A percentile compares a stretch with the other conserved stretches of the same genome.
Conservation (phyloP, 2,329 filamentous ascomycete genomes). For the Penicillium paneum region DNA sequence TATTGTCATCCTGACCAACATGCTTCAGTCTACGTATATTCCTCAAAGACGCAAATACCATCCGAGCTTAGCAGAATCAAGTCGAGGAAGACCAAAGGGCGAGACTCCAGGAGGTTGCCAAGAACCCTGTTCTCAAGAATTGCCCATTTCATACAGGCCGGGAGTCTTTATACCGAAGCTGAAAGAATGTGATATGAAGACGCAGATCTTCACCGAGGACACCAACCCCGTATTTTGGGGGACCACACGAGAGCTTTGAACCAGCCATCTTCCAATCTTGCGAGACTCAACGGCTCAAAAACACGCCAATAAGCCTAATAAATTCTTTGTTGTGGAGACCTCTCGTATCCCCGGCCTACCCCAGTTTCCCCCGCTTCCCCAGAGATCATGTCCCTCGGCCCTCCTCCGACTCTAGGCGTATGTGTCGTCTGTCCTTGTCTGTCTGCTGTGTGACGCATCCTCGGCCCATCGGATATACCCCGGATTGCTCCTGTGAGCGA, state of each 20-base stretch:
- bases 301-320: background rate
- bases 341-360: conserved; percentile 14
- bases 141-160: background rate
- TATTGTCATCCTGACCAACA: background rate
- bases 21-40: too few relatives aligned
- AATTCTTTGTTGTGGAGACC: background rate
- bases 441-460: conserved; percentile 13
- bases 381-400: conserved; percentile 22
- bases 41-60: background rate
- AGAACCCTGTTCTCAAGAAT: background rate
- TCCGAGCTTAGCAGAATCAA: background rate
- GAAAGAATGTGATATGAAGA: background rate
- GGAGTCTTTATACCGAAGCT: background rate
- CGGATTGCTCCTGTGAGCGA: background rate
- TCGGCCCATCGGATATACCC: conserved; percentile 20
- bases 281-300: background rate
- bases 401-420: conserved; percentile 23
- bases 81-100: background rate
- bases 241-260: background rate
- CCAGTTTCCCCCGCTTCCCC: conserved; percentile 19
- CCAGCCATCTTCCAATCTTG: background rate
- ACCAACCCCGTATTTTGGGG: background rate
- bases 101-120: background rate
- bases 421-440: conserved; percentile 1
- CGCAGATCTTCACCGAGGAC: background rate